These are phyloP conservation scores for Xylaria arbuscula DNA, from an alignment of 2,329 filamentous ascomycete species.

Conservation along the genomic window DNA sequence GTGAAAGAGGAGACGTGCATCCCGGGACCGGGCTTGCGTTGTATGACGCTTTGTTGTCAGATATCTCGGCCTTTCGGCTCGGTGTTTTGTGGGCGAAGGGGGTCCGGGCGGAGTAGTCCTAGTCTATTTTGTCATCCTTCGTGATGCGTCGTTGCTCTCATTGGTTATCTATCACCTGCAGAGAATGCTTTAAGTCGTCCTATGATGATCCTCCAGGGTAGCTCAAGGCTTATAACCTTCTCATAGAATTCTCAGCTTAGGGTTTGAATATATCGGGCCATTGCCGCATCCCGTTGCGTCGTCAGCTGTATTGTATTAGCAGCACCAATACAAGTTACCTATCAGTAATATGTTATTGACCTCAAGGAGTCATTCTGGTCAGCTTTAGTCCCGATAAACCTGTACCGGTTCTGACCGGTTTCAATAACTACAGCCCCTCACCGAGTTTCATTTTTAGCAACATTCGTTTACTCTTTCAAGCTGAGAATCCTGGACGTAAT, in stretches of 20 bases:
- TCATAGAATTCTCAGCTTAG: too few relatives aligned
- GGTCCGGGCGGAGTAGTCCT: constrained; percentile 5
- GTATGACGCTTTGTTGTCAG: background rate
- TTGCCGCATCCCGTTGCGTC: too few relatives aligned
- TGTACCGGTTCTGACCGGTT: background rate
- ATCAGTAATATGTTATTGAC: background rate
- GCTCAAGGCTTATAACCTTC: too few relatives aligned
- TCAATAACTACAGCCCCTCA: background rate
- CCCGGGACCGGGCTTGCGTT: constrained; percentile 7
- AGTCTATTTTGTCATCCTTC: background rate
- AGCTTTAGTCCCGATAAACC: background rate
- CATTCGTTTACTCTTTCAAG: background rate
- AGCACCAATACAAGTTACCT: background rate
- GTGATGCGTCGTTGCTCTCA: background rate
- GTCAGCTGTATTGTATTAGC: too few relatives aligned
- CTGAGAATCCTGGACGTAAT: background rate
- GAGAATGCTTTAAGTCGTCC: too few relatives aligned
- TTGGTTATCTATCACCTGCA: background rate
- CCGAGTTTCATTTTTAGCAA: background rate
- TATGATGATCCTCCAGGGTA: too few relatives aligned
- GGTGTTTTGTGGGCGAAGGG: constrained; percentile 10
- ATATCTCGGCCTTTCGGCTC: constrained; percentile 33
- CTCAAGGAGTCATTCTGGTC: background rate
- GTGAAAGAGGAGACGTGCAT: constrained; percentile 1
- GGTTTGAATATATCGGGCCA: too few relatives aligned